Conservation (phyloP, 164 flowering plant genomes). For the Umbilicus rupestris region DNA sequence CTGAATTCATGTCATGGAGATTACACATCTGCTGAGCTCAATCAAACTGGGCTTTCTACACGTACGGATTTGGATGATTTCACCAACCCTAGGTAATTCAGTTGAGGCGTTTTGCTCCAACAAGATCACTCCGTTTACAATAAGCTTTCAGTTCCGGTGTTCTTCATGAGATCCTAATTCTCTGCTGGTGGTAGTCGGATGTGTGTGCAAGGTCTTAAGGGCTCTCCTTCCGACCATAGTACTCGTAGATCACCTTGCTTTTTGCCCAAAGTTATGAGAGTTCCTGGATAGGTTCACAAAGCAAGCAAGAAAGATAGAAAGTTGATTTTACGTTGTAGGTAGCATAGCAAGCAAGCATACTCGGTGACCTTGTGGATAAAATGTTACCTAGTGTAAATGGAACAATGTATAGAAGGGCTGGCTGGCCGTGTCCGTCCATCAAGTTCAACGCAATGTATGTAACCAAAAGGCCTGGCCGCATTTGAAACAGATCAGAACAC, state of each 20-base stretch:
- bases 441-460: conserved; percentile 82
- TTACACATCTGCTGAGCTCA: too few species aligned
- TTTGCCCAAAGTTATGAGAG: conserved; percentile 47
- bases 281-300: conserved; percentile 32
- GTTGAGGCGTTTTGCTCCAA: background rate
- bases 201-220: conserved; percentile 63
- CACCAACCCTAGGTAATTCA: too few species aligned
- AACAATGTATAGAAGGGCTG: conserved; percentile 86
- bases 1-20: too few species aligned
- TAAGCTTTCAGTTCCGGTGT: conserved; percentile 6
- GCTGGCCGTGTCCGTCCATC: conserved; percentile 98
- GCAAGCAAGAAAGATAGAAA: background rate
- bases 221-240: conserved; percentile 70
- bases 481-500: background rate
- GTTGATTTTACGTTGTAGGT: background rate
- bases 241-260: conserved; percentile 54
- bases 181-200: conserved; percentile 30
- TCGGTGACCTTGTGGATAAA: background rate
- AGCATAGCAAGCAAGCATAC: too few species aligned
- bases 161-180: conserved; percentile 20
- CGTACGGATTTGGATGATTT: too few species aligned
- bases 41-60: too few species aligned
- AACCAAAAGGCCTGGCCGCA: conserved; percentile 58
- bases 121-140: background rate
- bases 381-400: conserved; percentile 75